Percentiles rank a stretch among this genome's conserved stretches.
These are phyloP conservation scores for Vachellia pachyceras DNA, from an alignment of 306 rosid genomes.

Conservation along the genomic window DNA sequence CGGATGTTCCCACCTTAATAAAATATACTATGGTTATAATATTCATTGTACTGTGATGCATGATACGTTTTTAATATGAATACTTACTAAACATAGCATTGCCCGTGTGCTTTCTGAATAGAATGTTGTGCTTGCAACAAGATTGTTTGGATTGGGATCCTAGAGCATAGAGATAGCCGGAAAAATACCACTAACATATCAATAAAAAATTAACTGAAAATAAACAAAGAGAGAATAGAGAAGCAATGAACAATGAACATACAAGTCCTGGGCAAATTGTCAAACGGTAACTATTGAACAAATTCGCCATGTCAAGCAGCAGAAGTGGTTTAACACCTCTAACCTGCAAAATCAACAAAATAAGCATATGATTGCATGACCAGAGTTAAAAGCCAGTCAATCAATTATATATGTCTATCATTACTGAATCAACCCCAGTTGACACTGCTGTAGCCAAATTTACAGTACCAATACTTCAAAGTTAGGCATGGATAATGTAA, in stretches of 20 bases:
- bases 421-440: background rate
- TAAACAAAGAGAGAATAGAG: slow-evolving; percentile 24
- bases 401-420: slow-evolving; percentile 9
- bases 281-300: slow-evolving; percentile 69
- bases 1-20: background rate
- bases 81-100: slow-evolving; percentile 96
- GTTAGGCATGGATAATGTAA: slow-evolving; percentile 27
- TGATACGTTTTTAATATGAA: slow-evolving; percentile 13
- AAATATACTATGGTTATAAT: slow-evolving; percentile 6
- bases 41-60: slow-evolving; percentile 20
- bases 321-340: slow-evolving; percentile 95
- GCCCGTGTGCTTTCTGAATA: slow-evolving; percentile 92
- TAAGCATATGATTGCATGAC: slow-evolving; percentile 35
- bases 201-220: slow-evolving; percentile 26
- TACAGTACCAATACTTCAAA: slow-evolving; percentile 19
- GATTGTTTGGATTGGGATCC: slow-evolving; percentile 99
- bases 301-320: slow-evolving; percentile 83
- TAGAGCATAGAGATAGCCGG: slow-evolving; percentile 41
- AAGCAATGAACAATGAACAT: slow-evolving; percentile 32
- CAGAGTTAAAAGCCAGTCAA: slow-evolving; percentile 20
- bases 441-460: slow-evolving; percentile 11
- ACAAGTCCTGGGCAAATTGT: slow-evolving; percentile 92
- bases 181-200: slow-evolving; percentile 23
- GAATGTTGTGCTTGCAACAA: slow-evolving; percentile 87
- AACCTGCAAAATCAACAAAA: slow-evolving; percentile 66